phyloP scores from a whole-genome alignment of 805 yeast genomes.

The Debaryomyces tyrocola region DNA sequence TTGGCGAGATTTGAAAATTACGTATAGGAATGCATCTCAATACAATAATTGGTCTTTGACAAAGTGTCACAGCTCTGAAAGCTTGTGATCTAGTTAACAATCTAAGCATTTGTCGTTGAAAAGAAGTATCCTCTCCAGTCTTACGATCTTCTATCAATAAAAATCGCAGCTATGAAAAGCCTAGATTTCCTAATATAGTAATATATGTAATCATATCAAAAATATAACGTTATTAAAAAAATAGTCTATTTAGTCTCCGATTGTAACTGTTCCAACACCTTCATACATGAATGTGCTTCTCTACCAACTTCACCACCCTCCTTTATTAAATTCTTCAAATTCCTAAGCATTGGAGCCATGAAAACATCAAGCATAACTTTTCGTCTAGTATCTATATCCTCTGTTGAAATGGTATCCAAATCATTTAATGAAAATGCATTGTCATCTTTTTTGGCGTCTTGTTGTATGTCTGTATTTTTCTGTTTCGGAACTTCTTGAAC shows the following conservation, averaged over 20 bases:
- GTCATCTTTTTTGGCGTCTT: conserved; percentile 15
- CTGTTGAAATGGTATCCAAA: conserved; percentile 51
- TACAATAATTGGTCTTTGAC: background rate
- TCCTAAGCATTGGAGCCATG: conserved; percentile 45
- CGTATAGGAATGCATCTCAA: background rate
- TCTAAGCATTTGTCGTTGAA: background rate
- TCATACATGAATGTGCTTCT: conserved; percentile 33
- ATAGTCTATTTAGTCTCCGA: background rate
- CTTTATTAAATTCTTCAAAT: conserved; percentile 50
- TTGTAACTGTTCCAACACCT: conserved; percentile 7
- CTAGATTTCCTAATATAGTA: background rate
- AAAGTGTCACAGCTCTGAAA: background rate
- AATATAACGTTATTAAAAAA: background rate
- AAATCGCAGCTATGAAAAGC: background rate
- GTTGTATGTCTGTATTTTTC: background rate
- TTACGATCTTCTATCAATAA: background rate
- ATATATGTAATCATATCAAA: background rate
- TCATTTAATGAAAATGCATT: conserved; percentile 32
- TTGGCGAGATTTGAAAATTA: conserved; percentile 6
- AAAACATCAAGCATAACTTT: conserved; percentile 56
- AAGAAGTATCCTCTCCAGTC: background rate
- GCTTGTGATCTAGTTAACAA: background rate
- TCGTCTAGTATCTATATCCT: conserved; percentile 58
- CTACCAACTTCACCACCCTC: conserved; percentile 78
- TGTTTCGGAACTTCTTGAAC: conserved; percentile 29